Evolutionary conservation across 805 yeast genomes (phyloP).

Genomic region (Saturnispora besseyi): DNA sequence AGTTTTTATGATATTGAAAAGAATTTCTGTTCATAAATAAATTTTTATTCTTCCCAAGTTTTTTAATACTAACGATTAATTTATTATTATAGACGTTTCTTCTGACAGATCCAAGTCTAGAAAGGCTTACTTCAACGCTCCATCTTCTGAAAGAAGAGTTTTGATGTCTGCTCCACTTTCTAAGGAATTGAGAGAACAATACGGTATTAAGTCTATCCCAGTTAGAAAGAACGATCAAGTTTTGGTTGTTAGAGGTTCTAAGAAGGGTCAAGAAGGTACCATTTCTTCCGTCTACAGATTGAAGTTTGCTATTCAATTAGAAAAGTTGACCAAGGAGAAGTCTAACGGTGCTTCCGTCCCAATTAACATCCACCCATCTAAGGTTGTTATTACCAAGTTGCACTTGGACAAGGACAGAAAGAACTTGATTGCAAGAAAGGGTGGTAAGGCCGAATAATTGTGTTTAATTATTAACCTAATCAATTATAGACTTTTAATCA

Average conservation of each 20-base stretch:
- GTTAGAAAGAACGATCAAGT: slow-evolving; percentile 97
- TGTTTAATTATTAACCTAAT: slow-evolving; percentile 4
- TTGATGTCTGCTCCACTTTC: slow-evolving; percentile 98
- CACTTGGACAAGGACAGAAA: slow-evolving; percentile 98
- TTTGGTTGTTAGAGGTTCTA: slow-evolving; percentile 93
- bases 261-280: slow-evolving; percentile 99
- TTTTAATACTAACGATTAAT: slow-evolving; percentile 24
- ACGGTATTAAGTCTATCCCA: slow-evolving; percentile 92
- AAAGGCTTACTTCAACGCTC: slow-evolving; percentile 99
- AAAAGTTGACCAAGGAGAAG: slow-evolving; percentile 95
- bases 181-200: slow-evolving; percentile 96
- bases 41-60: not conserved
- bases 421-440: slow-evolving; percentile 94
- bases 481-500: slow-evolving; percentile 7
- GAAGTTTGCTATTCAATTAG: slow-evolving; percentile 93
- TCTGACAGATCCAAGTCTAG: slow-evolving; percentile 99
- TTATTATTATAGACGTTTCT: slow-evolving; percentile 72
- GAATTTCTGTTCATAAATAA: not conserved
- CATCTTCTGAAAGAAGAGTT: slow-evolving; percentile 90
- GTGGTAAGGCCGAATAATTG: slow-evolving; percentile 88
- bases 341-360: slow-evolving; percentile 97
- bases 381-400: slow-evolving; percentile 97
- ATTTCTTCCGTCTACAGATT: slow-evolving; percentile 97
- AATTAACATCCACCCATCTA: slow-evolving; percentile 95
- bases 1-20: not conserved